These are phyloP conservation scores for Citrus trifoliata DNA, from an alignment of 345 rosid genomes.

Conservation along the genomic window DNA sequence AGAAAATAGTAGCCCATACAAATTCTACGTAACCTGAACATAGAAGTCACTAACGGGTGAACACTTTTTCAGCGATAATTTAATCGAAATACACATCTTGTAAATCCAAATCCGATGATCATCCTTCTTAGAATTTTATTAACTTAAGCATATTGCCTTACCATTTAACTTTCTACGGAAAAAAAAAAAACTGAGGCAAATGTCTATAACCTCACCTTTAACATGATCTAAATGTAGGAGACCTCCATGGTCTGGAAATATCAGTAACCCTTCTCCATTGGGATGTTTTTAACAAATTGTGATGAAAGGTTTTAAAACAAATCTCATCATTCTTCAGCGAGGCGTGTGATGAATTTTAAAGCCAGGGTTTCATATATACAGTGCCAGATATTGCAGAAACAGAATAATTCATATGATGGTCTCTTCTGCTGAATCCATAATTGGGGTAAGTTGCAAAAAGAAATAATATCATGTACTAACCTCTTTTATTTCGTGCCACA, in stretches of 20 bases:
- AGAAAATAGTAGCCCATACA: background rate
- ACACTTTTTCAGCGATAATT: background rate
- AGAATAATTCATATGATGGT: background rate
- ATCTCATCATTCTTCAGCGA: background rate
- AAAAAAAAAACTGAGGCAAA: background rate
- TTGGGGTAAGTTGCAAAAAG: background rate
- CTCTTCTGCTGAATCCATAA: background rate
- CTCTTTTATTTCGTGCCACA: constrained; percentile 88
- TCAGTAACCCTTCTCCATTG: background rate
- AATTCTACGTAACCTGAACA: background rate
- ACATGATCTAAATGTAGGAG: background rate
- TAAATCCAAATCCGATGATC: background rate
- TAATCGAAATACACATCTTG: background rate
- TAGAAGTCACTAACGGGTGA: background rate
- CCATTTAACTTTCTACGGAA: background rate
- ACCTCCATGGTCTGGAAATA: background rate
- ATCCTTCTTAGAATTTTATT: background rate
- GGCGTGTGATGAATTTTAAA: background rate
- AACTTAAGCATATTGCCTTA: background rate
- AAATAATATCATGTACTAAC: constrained; percentile 25
- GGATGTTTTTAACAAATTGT: background rate
- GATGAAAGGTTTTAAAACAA: background rate
- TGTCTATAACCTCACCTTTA: background rate
- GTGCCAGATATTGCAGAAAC: background rate
- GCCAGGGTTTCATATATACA: background rate